phyloP scores from a whole-genome alignment of 2,329 filamentous ascomycete genomes.

The Monosporascus sp. region DNA sequence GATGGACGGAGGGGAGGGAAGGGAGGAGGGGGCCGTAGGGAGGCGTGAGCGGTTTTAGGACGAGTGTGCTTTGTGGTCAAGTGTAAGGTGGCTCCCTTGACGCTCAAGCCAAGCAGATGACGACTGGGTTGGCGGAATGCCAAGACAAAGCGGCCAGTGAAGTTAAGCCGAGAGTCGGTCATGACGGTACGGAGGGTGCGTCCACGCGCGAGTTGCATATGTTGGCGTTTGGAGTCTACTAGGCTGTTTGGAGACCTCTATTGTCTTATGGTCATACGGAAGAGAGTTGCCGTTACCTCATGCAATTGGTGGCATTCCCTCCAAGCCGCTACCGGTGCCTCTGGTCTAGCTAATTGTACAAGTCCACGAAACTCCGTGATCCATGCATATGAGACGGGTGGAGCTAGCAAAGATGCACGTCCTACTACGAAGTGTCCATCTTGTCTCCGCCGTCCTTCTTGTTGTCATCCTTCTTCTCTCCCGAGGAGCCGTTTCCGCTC shows the following conservation, averaged over 20 bases:
- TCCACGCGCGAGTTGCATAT: background rate
- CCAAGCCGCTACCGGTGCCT: conserved; percentile 9
- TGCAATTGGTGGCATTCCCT: conserved; percentile 7
- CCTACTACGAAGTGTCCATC: conserved; percentile 79
- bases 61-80: background rate
- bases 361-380: conserved; percentile 15
- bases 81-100: too few relatives aligned
- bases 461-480: conserved; percentile 44
- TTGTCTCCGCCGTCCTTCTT: conserved; percentile 61
- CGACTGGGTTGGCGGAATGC: background rate
- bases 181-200: too few relatives aligned
- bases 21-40: background rate
- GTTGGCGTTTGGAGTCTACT: background rate
- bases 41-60: background rate
- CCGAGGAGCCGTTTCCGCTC: conserved; percentile 23
- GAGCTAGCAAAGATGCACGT: background rate
- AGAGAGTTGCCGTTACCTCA: background rate
- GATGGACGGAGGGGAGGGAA: background rate
- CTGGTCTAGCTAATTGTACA: conserved; percentile 24
- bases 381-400: conserved; percentile 5
- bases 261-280: conserved; percentile 7
- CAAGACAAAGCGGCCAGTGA: background rate
- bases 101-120: background rate
- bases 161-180: background rate
- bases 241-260: conserved; percentile 15